Evolutionary conservation across 257 asterid genomes (phyloP).

Genomic region (Solanum virginianum): DNA sequence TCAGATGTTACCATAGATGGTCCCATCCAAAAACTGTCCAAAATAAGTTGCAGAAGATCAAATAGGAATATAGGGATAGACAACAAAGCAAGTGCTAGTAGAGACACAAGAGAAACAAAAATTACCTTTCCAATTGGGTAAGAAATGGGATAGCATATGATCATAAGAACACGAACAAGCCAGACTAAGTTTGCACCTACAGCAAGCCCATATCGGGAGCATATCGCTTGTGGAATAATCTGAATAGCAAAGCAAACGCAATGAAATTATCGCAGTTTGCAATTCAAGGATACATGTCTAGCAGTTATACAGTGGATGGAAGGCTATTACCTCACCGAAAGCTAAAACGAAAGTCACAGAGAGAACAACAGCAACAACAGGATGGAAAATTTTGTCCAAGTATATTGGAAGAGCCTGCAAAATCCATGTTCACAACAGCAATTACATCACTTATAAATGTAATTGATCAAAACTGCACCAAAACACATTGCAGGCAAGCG

Average conservation of each 20-base stretch:
- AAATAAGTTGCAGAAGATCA: not conserved
- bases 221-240: constrained; percentile 94
- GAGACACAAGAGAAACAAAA: not conserved
- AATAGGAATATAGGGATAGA: not conserved
- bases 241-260: constrained; percentile 14
- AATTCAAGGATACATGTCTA: not conserved
- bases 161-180: constrained; percentile 90
- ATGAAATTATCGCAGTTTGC: not conserved
- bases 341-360: constrained; percentile 96
- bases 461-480: not conserved
- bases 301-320: not conserved
- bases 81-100: not conserved
- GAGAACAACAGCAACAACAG: constrained; percentile 77
- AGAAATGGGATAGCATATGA: constrained; percentile 74
- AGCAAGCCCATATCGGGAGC: constrained; percentile 90
- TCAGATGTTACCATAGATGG: not conserved
- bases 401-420: constrained; percentile 92
- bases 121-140: constrained; percentile 89
- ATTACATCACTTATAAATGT: not conserved
- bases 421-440: not conserved
- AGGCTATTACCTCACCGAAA: constrained; percentile 76
- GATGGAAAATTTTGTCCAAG: constrained; percentile 85
- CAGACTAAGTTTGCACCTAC: constrained; percentile 89
- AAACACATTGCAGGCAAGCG: not conserved
- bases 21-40: not conserved